phyloP scores from a whole-genome alignment of 768 basidiomycete genomes.

The Macrolepiota dolichaula region DNA sequence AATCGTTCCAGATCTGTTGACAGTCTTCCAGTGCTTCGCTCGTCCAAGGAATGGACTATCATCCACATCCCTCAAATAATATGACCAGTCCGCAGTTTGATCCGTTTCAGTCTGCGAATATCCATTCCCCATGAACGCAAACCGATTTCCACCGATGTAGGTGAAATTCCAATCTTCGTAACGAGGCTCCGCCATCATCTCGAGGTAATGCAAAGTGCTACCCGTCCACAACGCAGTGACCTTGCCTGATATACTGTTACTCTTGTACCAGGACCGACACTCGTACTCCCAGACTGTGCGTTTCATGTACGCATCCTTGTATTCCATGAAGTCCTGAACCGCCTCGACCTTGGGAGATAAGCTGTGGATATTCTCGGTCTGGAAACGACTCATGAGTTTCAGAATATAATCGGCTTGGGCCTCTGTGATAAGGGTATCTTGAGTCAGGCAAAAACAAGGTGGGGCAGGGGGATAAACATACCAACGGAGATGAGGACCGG shows the following conservation, averaged over 20 bases:
- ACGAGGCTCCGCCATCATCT: slow-evolving; percentile 24
- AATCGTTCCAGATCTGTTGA: slow-evolving; percentile 4
- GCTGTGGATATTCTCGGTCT: slow-evolving; percentile 30
- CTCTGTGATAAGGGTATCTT: too few species aligned
- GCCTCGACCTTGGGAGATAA: too few species aligned
- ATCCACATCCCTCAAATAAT: slow-evolving; percentile 22
- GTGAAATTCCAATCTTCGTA: slow-evolving; percentile 30
- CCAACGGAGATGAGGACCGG: too few species aligned
- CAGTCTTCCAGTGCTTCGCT: slow-evolving; percentile 12
- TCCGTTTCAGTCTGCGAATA: slow-evolving; percentile 27
- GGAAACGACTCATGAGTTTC: slow-evolving; percentile 24
- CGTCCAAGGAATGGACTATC: slow-evolving; percentile 17
- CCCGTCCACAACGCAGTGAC: slow-evolving; percentile 28
- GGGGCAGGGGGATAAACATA: too few species aligned
- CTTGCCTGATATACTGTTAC: slow-evolving; percentile 18
- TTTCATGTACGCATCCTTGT: too few species aligned
- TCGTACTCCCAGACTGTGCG: slow-evolving; percentile 23
- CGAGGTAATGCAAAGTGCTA: slow-evolving; percentile 28
- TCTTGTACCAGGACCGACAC: slow-evolving; percentile 31
- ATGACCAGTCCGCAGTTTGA: slow-evolving; percentile 24
- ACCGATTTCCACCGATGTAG: slow-evolving; percentile 24
- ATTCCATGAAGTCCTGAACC: too few species aligned
- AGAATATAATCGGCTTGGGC: too few species aligned
- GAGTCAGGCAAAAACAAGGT: too few species aligned
- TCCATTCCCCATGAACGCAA: slow-evolving; percentile 27